A percentile compares a stretch with the other conserved stretches of the same genome.
Conservation (phyloP, 163 green algal species). For the Scenedesmus sp. region DNA sequence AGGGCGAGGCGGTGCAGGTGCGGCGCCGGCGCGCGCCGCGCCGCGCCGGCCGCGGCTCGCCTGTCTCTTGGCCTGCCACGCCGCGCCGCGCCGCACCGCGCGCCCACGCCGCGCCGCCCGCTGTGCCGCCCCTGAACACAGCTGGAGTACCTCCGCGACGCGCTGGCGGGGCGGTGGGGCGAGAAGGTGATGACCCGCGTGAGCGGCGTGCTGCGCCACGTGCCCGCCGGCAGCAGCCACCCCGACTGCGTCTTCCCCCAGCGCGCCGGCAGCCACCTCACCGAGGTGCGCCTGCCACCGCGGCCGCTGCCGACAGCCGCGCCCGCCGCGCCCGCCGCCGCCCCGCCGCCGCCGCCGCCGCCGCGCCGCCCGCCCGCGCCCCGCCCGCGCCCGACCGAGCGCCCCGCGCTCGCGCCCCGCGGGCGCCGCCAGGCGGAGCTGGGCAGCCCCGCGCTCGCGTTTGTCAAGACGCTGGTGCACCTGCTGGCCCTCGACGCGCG, state of each 20-base stretch:
- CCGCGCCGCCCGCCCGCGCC: no score
- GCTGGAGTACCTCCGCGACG: constrained; percentile 51
- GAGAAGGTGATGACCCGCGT: constrained; percentile 75
- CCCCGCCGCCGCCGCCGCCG: no score
- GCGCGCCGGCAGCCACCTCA: constrained; percentile 81
- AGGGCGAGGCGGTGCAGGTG: constrained; percentile 58
- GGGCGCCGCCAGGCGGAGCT: constrained; percentile 63
- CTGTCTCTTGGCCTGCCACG: background rate
- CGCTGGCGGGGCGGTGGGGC: constrained; percentile 61
- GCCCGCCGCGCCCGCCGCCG: no score
- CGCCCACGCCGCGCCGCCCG: no score
- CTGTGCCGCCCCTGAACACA: no score
- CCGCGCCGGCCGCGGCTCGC: background rate
- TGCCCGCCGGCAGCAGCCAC: constrained; percentile 60
- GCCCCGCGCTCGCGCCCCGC: background rate
- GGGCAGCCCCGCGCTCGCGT: constrained; percentile 85
- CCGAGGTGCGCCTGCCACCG: constrained; percentile 45
- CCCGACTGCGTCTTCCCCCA: constrained; percentile 81
- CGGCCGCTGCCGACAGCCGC: no score
- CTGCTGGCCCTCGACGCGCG: constrained; percentile 79
- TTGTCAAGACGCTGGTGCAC: constrained; percentile 78
- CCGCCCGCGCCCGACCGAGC: no score
- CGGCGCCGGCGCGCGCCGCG: no score
- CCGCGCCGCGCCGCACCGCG: background rate
- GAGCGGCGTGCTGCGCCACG: constrained; percentile 59